These are phyloP conservation scores for Trematosphaeria pertusa DNA, from an alignment of 2,329 filamentous ascomycete species.

Conservation along the genomic window DNA sequence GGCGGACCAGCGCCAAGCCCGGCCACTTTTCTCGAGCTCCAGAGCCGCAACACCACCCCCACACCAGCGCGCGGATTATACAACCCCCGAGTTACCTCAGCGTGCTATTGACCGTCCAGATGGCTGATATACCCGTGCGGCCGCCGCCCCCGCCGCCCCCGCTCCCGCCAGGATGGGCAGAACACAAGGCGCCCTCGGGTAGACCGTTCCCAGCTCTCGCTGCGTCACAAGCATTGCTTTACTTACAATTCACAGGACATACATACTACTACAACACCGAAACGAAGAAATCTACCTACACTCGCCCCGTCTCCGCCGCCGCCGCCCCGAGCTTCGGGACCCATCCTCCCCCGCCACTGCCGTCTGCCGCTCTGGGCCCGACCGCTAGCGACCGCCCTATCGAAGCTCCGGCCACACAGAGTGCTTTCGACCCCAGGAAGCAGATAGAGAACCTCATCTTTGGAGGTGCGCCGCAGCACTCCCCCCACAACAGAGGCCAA, in stretches of 20 bases:
- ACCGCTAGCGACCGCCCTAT: too few species aligned
- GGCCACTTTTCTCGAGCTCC: constrained; percentile 35
- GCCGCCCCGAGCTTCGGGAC: constrained; percentile 7
- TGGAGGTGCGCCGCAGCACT: constrained; percentile 31
- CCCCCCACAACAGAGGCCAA: constrained; percentile 21
- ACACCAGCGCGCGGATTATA: too few species aligned
- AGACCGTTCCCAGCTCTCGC: constrained; percentile 21
- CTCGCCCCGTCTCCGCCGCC: constrained; percentile 61
- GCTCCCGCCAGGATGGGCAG: constrained; percentile 85
- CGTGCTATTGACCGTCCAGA: constrained; percentile 8
- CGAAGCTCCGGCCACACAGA: constrained; percentile 44
- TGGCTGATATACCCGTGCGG: constrained; percentile 40
- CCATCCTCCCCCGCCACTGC: constrained; percentile 11
- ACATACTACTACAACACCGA: constrained; percentile 85
- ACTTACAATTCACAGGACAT: constrained; percentile 67
- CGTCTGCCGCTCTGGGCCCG: constrained; percentile 12
- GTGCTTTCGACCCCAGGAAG: constrained; percentile 41
- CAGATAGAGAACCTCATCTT: constrained; percentile 61
- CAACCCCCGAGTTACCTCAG: too few species aligned
- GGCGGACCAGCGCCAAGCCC: constrained; percentile 35
- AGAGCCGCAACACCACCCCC: constrained; percentile 25
- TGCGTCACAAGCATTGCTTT: constrained; percentile 27
- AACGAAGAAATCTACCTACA: constrained; percentile 88
- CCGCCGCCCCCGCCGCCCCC: constrained; percentile 56
- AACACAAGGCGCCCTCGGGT: constrained; percentile 86